phyloP scores from a whole-genome alignment of 345 rosid species.

The Dipteronia sinensis region DNA sequence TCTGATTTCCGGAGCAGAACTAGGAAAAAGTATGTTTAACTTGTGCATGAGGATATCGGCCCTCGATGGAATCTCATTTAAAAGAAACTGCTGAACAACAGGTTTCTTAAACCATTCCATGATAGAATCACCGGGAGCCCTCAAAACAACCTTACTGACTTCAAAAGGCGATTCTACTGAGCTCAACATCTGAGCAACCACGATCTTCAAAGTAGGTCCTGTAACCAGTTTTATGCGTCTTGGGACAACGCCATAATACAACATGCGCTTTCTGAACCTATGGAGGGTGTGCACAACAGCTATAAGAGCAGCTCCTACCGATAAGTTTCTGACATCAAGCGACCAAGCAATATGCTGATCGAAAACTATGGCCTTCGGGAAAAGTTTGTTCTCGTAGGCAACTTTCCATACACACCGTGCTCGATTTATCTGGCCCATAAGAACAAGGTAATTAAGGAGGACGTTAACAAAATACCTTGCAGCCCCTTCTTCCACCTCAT shows the following conservation, averaged over 20 bases:
- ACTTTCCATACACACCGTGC: conserved; percentile 99
- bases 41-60: conserved; percentile 93
- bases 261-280: conserved; percentile 92
- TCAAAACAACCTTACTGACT: conserved; percentile 87
- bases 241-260: conserved; percentile 91
- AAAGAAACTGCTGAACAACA: conserved; percentile 91
- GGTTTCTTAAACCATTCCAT: conserved; percentile 99
- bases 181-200: conserved; percentile 88
- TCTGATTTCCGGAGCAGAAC: conserved; percentile 94
- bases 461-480: conserved; percentile 92
- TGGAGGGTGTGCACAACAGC: conserved; percentile 97
- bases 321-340: conserved; percentile 88
- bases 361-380: conserved; percentile 93
- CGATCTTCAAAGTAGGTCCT: conserved; percentile 91
- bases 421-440: conserved; percentile 94
- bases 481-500: conserved; percentile 94
- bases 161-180: conserved; percentile 95
- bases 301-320: conserved; percentile 95
- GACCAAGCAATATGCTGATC: conserved; percentile 99
- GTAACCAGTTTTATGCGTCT: conserved; percentile 95
- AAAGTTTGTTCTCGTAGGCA: conserved; percentile 93
- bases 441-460: conserved; percentile 91
- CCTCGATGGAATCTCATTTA: conserved; percentile 89
- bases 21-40: conserved; percentile 81
- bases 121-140: conserved; percentile 87